phyloP scores from a whole-genome alignment of 148 eudicot genomes.

The Camellia sinensis region DNA sequence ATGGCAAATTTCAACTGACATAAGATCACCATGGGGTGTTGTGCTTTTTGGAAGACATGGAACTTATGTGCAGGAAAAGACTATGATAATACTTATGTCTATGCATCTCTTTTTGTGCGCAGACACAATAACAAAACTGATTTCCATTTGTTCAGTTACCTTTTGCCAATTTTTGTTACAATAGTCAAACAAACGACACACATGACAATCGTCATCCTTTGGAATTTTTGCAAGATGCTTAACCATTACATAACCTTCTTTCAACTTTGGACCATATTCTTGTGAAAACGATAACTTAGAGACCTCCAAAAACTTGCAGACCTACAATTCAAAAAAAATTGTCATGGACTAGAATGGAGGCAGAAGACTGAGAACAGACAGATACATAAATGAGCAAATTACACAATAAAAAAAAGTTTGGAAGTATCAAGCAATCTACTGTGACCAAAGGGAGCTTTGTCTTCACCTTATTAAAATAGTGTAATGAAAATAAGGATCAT shows the following conservation, averaged over 20 bases:
- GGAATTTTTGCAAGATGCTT: conserved; percentile 82
- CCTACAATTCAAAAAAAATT: conserved; percentile 37
- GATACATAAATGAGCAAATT: background rate
- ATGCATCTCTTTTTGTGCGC: background rate
- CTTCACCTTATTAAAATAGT: background rate
- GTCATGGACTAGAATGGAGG: background rate
- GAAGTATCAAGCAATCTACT: background rate
- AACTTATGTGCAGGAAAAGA: background rate
- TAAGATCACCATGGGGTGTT: background rate
- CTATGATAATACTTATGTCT: background rate
- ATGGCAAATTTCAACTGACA: background rate
- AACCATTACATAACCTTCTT: conserved; percentile 88
- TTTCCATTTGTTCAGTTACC: conserved; percentile 40
- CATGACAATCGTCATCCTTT: conserved; percentile 56
- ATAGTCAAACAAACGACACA: conserved; percentile 69
- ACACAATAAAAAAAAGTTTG: background rate
- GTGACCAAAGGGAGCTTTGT: background rate
- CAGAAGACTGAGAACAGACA: background rate
- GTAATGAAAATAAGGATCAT: background rate
- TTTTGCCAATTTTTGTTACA: conserved; percentile 96
- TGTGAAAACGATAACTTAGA: conserved; percentile 83
- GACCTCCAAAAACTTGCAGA: conserved; percentile 92
- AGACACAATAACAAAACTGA: background rate
- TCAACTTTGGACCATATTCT: conserved; percentile 94
- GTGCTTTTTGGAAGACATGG: background rate